phyloP scores from a whole-genome alignment of 1,284 basidiomycete genomes.

The Austroboletus olivaceoglutinosus region DNA sequence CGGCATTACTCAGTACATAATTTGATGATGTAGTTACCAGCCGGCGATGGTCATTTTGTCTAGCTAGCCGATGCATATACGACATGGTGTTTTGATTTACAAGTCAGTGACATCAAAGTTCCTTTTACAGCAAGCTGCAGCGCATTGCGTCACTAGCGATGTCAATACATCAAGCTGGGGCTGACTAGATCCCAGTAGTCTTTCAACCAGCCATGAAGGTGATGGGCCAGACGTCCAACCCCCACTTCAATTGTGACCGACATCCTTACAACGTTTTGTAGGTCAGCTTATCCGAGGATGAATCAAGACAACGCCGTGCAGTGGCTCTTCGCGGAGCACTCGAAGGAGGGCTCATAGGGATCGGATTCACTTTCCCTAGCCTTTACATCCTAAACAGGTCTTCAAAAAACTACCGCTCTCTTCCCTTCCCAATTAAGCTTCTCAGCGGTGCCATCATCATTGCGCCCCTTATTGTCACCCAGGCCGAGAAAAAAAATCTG shows the following conservation, averaged over 20 bases:
- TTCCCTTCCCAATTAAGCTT: constrained; percentile 75
- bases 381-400: constrained; percentile 58
- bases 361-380: constrained; percentile 51
- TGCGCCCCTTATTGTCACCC: constrained; percentile 70
- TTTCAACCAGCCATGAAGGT: constrained; percentile 24
- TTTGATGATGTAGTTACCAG: constrained; percentile 9
- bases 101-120: too few species aligned
- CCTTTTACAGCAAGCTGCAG: too few species aligned
- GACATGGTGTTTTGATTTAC: too few species aligned
- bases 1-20: constrained; percentile 6
- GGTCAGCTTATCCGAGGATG: constrained; percentile 42
- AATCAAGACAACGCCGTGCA: constrained; percentile 50
- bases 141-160: constrained; percentile 8
- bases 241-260: background rate
- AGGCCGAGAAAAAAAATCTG: constrained; percentile 76
- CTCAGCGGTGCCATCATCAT: constrained; percentile 67
- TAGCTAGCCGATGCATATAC: background rate
- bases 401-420: constrained; percentile 61
- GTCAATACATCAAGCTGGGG: too few species aligned
- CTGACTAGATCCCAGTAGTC: background rate
- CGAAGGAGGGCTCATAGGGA: constrained; percentile 58
- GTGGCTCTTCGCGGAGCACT: constrained; percentile 60
- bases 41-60: background rate
- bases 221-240: background rate
- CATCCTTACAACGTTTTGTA: constrained; percentile 17